Conservation (phyloP, 306 rosid genomes). For the Fragaria vesca region DNA sequence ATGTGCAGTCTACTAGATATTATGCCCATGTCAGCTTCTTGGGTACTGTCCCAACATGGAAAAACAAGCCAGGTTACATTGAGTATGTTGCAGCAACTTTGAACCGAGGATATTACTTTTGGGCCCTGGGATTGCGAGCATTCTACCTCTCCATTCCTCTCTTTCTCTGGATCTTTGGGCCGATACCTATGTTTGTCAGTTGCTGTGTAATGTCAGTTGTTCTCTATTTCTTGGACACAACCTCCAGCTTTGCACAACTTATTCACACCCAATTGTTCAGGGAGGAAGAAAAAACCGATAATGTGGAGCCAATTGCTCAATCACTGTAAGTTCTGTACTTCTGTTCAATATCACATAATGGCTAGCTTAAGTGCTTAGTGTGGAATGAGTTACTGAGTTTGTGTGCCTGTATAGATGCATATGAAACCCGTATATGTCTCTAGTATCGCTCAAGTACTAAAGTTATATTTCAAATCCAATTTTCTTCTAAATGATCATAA, state of each 20-base stretch:
- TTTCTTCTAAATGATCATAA: no score
- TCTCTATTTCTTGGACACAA: constrained; percentile 43
- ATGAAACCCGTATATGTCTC: no score
- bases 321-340: constrained; percentile 16
- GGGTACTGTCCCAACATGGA: constrained; percentile 63
- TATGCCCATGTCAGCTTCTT: constrained; percentile 81
- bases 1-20: constrained; percentile 78
- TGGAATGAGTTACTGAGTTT: no score
- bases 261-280: constrained; percentile 48
- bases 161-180: constrained; percentile 41
- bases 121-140: constrained; percentile 49
- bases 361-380: neutral
- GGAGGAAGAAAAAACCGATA: constrained; percentile 32
- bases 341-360: constrained; percentile 21
- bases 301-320: constrained; percentile 42
- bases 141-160: constrained; percentile 41
- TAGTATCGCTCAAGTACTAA: no score
- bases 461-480: no score
- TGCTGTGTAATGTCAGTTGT: constrained; percentile 25
- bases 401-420: no score
- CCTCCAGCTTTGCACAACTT: constrained; percentile 55
- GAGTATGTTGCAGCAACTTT: constrained; percentile 40
- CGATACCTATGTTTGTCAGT: constrained; percentile 31
- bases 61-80: constrained; percentile 41
- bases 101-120: constrained; percentile 67